Conservation (phyloP, 2,329 filamentous ascomycete genomes). For the Clarireedia monteithiana region DNA sequence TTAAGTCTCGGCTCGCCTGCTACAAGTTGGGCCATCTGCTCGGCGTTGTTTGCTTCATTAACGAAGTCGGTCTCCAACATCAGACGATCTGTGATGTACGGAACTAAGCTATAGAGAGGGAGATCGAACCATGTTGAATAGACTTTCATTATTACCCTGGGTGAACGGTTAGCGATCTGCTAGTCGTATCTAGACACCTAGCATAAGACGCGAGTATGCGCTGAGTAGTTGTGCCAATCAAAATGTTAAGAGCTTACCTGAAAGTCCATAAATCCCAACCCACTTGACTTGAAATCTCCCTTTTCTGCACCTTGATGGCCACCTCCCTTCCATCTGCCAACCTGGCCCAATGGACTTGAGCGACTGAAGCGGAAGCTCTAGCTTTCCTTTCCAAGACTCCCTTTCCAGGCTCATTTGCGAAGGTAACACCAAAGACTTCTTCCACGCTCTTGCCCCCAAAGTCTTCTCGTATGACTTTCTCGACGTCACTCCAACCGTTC, state of each 20-base stretch:
- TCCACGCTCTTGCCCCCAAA: constrained; percentile 79
- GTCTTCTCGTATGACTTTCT: constrained; percentile 78
- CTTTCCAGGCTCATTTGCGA: constrained; percentile 54
- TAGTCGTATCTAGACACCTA: too few relatives aligned
- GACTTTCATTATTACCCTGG: constrained; percentile 66
- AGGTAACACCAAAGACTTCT: constrained; percentile 88
- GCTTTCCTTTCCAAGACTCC: constrained; percentile 65
- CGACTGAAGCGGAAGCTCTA: constrained; percentile 72
- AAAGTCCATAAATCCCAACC: constrained; percentile 95
- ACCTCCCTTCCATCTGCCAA: constrained; percentile 83
- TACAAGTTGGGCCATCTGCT: constrained; percentile 73
- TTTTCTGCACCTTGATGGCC: constrained; percentile 93
- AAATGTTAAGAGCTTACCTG: constrained; percentile 45
- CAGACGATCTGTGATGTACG: constrained; percentile 87
- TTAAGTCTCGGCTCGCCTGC: constrained; percentile 66
- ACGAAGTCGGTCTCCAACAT: constrained; percentile 90
- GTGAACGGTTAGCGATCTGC: constrained; percentile 3
- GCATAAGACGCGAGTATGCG: too few relatives aligned
- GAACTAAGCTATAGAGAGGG: constrained; percentile 84
- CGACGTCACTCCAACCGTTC: constrained; percentile 78
- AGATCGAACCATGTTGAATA: constrained; percentile 88
- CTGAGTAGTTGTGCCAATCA: too few relatives aligned
- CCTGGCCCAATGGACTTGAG: constrained; percentile 92
- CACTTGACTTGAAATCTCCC: constrained; percentile 85
- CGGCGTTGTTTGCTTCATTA: constrained; percentile 83